Percentiles rank a stretch among this genome's conserved stretches.
Conservation (phyloP, 1,139 yeast species). For the Yamadazyma aaseri region DNA sequence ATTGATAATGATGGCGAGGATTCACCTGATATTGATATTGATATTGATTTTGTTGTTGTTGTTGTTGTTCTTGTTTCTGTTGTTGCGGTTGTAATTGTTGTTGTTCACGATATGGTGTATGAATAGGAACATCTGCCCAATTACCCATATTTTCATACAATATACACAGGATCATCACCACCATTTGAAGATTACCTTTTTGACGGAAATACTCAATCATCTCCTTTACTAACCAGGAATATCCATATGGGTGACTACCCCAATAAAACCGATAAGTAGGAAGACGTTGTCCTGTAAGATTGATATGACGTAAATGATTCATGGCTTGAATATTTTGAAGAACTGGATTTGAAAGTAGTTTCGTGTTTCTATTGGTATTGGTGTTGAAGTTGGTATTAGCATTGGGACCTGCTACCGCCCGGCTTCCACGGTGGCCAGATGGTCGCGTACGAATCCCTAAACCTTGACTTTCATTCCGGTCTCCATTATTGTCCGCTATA, state of each 20-base stretch:
- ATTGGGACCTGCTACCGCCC: no score
- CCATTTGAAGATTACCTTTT: conserved; percentile 76
- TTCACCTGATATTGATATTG: no score
- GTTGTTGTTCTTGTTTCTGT: no score
- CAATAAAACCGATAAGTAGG: conserved; percentile 51
- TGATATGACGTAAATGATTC: conserved; percentile 13
- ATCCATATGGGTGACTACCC: conserved; percentile 84
- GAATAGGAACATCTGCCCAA: conserved; percentile 37
- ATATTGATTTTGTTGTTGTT: no score
- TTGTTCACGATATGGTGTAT: conserved; percentile 44
- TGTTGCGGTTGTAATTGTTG: no score
- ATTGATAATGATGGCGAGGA: no score
- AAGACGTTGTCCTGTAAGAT: neutral
- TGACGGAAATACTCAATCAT: conserved; percentile 65
- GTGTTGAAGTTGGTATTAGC: no score
- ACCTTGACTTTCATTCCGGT: no score
- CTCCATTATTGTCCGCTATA: no score
- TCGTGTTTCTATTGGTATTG: no score
- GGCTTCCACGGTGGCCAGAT: neutral
- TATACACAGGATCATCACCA: conserved; percentile 84
- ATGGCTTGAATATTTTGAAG: conserved; percentile 16
- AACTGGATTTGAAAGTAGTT: no score
- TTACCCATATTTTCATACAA: conserved; percentile 41
- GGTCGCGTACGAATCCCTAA: neutral
- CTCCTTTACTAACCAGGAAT: conserved; percentile 66